Base-by-base conservation (phyloP, 495 filamentous ascomycete species). In the Penicillium bovifimosum region DNA sequence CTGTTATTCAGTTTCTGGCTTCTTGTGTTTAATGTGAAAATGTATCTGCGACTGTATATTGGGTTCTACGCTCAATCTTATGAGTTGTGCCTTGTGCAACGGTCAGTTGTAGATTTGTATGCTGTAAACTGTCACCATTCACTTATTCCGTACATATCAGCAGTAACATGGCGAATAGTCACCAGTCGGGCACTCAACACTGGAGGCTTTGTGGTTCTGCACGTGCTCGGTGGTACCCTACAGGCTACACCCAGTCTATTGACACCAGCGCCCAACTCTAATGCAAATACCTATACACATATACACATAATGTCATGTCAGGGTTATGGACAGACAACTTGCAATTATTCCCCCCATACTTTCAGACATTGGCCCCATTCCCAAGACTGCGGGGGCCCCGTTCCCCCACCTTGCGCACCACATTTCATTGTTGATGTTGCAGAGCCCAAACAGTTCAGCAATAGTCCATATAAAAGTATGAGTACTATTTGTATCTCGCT, bases 41-140 rank as follows among this genome's bases (percentile, higher is more conserved):
- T 59, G 49, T 56, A 47, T 28, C 43, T 56, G 52, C 54, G 49
- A 47, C 41, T 61, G 59, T 65, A 56, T 50, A 63, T 27, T 56
- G 48, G 48, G 55, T 32, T 52, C 47, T 52, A 40, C 34, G 47
- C 61, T 64, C 61, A 59, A 59, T 56, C 7, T 26, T 7, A 50
- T 27, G 61, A 61, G 61, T 56, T 59, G 48, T 52, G 48, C 59
- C 48, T 50, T 20, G 41, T 48, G 41, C 24, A 41, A 33, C n/a
- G 17, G n/a, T 24, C 20, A 5, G 32, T 11, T 1, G 32, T 6
- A 36, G 5, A 36, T 34, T 5, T 34, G 4, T 13, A 11, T 34
- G 11, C 14, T 14, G 34, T 36, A 29, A 10, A 2, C 20, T 24
- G 20, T 24, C 20, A 24, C 20, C 20, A 24, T 24, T 24, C 4